Conservation (phyloP, 2,329 filamentous ascomycete species). For the Microdochium bolleyi region DNA sequence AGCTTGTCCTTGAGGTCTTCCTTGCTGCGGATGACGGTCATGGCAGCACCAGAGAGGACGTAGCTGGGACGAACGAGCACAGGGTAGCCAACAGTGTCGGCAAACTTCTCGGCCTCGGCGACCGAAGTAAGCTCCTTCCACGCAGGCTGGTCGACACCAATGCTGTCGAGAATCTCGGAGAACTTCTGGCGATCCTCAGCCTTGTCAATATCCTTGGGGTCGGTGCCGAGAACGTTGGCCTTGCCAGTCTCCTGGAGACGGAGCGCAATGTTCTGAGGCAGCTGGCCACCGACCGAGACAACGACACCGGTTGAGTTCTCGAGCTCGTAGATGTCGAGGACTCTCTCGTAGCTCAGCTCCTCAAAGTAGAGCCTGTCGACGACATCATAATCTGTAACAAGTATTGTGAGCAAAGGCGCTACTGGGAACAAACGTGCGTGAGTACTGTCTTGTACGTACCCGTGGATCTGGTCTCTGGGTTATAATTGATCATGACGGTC, state of each 20-base stretch:
- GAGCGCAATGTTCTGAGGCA: slow-evolving; percentile 95
- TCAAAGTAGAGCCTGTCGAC: slow-evolving; percentile 95
- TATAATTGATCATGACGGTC: slow-evolving; percentile 92
- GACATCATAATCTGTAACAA: slow-evolving; percentile 74
- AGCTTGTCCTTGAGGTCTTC: slow-evolving; percentile 93
- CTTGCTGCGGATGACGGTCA: slow-evolving; percentile 89
- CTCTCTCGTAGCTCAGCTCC: slow-evolving; percentile 91
- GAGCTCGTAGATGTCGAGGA: slow-evolving; percentile 98
- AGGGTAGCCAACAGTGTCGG: slow-evolving; percentile 78
- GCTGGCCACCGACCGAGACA: slow-evolving; percentile 90
- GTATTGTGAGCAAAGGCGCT: neutral
- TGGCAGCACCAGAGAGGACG: slow-evolving; percentile 93
- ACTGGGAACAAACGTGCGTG: too few relatives aligned
- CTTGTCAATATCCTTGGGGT: slow-evolving; percentile 93
- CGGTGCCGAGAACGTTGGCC: slow-evolving; percentile 84
- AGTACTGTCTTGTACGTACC: neutral
- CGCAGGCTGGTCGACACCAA: slow-evolving; percentile 91
- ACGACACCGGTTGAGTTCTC: slow-evolving; percentile 81
- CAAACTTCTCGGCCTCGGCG: slow-evolving; percentile 79
- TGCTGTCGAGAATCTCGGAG: slow-evolving; percentile 92
- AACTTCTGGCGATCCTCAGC: slow-evolving; percentile 98
- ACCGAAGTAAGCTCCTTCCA: slow-evolving; percentile 97
- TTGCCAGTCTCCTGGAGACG: slow-evolving; percentile 85
- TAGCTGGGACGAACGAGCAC: slow-evolving; percentile 93
- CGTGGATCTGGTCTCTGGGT: slow-evolving; percentile 58